Percentiles rank a stretch among this genome's conserved stretches.
phyloP scores from a whole-genome alignment of 139 green algal genomes.

The Deuterostichococcus epilithicus region DNA sequence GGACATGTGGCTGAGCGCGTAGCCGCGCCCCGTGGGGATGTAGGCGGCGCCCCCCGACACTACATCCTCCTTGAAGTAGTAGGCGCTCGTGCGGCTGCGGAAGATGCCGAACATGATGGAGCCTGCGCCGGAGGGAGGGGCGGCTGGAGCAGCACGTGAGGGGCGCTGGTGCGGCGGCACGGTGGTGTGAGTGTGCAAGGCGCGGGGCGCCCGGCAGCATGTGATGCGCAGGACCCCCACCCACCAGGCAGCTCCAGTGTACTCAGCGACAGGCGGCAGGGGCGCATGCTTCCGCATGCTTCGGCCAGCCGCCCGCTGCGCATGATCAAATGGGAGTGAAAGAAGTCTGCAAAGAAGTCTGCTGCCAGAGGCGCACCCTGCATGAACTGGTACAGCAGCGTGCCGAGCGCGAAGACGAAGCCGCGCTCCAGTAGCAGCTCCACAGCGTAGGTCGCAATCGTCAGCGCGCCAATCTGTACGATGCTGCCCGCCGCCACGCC shows the following conservation, averaged over 20 bases:
- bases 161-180: too few species aligned
- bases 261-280: too few species aligned
- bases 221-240: neutral
- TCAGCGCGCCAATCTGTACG: conserved; percentile 68
- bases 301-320: too few species aligned
- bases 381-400: conserved; percentile 30
- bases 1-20: conserved; percentile 64
- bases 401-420: conserved; percentile 36
- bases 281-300: too few species aligned
- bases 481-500: conserved; percentile 26
- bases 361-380: conserved; percentile 30
- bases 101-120: conserved; percentile 71
- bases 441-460: conserved; percentile 56
- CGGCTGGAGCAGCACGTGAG: too few species aligned
- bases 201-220: too few species aligned
- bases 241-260: too few species aligned
- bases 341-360: neutral
- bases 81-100: conserved; percentile 56
- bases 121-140: conserved; percentile 37
- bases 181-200: too few species aligned
- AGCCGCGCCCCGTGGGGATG: conserved; percentile 78
- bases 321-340: too few species aligned
- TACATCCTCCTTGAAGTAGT: conserved; percentile 59
- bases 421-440: conserved; percentile 66
- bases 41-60: conserved; percentile 71